Evolutionary conservation across 169 alveolate genomes (phyloP).

Genomic region (Perkinsus olseni): DNA sequence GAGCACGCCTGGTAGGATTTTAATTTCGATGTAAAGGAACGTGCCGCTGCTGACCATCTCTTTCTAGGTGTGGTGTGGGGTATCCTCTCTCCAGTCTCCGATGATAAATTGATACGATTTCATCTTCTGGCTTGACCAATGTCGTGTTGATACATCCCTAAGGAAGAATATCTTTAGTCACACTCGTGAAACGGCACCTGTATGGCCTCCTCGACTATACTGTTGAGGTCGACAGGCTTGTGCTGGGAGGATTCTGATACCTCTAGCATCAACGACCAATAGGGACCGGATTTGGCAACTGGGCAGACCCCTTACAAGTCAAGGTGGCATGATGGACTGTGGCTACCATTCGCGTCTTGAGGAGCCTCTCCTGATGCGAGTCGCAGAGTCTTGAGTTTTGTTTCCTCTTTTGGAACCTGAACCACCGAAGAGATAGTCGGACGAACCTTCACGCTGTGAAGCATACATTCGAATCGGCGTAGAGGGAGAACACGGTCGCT

Average conservation of each 20-base stretch:
- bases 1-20: not conserved
- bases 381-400: not conserved
- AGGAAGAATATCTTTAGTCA: not conserved
- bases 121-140: not conserved
- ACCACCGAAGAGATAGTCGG: not conserved
- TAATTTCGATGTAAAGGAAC: too few species aligned
- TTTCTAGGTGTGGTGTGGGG: constrained; percentile 1
- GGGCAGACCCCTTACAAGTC: not conserved
- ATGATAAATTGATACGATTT: constrained; percentile 6
- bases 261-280: constrained; percentile 15
- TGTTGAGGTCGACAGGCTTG: not conserved
- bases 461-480: not conserved
- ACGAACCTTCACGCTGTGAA: not conserved
- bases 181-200: not conserved
- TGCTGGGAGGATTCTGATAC: not conserved
- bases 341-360: not conserved
- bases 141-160: not conserved
- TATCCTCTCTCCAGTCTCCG: constrained; percentile 4
- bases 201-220: not conserved
- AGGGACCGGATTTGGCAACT: not conserved
- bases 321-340: too few species aligned
- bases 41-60: not conserved
- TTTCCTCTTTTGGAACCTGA: not conserved
- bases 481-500: constrained; percentile 6
- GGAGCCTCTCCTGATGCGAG: not conserved